Evolutionary conservation across 148 eudicot genomes (phyloP), one percentile per base, ranked within the genome.

Genomic region (Camellia japonica): DNA sequence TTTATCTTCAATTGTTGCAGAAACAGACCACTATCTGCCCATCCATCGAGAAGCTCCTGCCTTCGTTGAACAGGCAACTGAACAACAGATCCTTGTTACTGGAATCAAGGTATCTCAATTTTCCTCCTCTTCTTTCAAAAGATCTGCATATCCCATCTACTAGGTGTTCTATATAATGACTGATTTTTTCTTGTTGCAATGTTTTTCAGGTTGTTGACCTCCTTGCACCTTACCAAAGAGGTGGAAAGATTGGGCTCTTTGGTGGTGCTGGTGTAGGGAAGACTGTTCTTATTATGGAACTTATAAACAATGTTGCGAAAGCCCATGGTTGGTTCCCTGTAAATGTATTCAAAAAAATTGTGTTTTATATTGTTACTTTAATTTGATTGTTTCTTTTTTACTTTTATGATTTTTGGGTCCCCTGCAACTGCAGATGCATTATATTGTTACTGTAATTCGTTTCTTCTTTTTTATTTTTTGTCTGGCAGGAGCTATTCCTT

Each of bases 51-150:
- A 93, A 84, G 97, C 98, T 73, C 98, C 98, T 23, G 80, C 98
- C 18, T 95, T 95, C 77, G 98, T 95, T 73, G 98, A 95, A 74
- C 98, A 95, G 77, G 97, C 98, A 38, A 95, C 98, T 62, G 98
- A 95, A 84, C 98, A 95, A 71, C 88, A 95, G 84, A 94, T 93
- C 79, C 98, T 95, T 87, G 98, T 93, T 18, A 95, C 98, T 82
- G 98, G 97, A 77, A 95, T 95, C 79, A 95, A 95, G 97, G 97
- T 95, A 83, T 66, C 20, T 11, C 6, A 10, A 30, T 3, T 63
- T 38, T 12, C 43, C 42, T 67, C 44, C 42, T 67, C 42, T 67
- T 5, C 42, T 3, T 41, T 67, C 41, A 67, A 67, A 67, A 20
- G 44, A 67, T 67, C 13, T 38, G 9, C 3, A 10, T 67, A 30